phyloP scores from a whole-genome alignment of 2,329 filamentous ascomycete species.

The Sclerotinia minor region DNA sequence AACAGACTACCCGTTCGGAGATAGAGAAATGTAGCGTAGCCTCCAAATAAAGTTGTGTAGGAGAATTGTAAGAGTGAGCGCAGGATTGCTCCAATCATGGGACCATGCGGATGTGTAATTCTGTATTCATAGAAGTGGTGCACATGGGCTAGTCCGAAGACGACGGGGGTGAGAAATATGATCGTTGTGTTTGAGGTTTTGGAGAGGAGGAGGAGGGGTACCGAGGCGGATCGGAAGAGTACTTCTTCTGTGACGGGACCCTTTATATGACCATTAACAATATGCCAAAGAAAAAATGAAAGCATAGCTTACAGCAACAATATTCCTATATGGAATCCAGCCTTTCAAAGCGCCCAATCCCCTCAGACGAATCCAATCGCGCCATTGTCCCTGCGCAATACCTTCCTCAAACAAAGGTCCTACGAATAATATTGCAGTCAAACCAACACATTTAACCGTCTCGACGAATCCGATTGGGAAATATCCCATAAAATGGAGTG shows the following conservation, averaged over 20 bases:
- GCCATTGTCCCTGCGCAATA: constrained; percentile 70
- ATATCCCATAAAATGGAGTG: constrained; percentile 72
- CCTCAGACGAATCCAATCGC: constrained; percentile 58
- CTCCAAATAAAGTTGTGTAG: constrained; percentile 92
- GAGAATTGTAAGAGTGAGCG: constrained; percentile 80
- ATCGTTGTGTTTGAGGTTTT: constrained; percentile 53
- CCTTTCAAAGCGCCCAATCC: constrained; percentile 63
- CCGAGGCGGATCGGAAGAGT: constrained; percentile 84
- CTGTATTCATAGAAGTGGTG: constrained; percentile 97
- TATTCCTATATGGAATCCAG: constrained; percentile 84
- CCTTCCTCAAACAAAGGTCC: constrained; percentile 82
- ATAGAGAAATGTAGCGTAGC: constrained; percentile 87
- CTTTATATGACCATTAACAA: constrained; percentile 38
- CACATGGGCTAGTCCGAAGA: constrained; percentile 90
- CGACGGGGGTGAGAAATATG: constrained; percentile 79
- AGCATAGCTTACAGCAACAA: constrained; percentile 68
- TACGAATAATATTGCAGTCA: constrained; percentile 77
- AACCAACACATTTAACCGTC: constrained; percentile 60
- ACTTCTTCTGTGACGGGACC: constrained; percentile 91
- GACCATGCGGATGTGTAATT: constrained; percentile 71
- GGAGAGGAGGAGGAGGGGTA: constrained; percentile 78
- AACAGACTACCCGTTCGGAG: constrained; percentile 80
- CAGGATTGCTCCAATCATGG: constrained; percentile 61
- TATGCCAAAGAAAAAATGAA: background rate
- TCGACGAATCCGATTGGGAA: constrained; percentile 74